Base-by-base conservation (phyloP, 306 rosid species). In the Leucaena leucocephala region DNA sequence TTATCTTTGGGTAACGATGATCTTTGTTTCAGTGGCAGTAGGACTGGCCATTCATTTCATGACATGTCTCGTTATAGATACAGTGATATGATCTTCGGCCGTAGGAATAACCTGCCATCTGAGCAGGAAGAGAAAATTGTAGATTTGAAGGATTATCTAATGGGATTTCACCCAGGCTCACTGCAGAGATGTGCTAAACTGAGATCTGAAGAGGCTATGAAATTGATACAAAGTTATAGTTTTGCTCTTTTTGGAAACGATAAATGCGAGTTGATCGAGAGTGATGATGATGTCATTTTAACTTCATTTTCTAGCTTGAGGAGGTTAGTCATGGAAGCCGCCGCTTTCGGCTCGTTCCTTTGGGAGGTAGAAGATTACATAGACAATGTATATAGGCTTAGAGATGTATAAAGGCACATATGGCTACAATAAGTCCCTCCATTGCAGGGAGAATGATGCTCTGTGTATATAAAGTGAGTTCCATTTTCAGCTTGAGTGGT, bases 321-420 rank as follows among this genome's bases (percentile, higher is more conserved):
- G 90, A 90, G 97, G 80, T 83, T 92, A 70, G 91, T 89, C 40
- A 81, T 90, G 83, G 97, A 92, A 83, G 97, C 96, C 54, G 91
- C 89, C 62, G 96, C 97, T 34, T 92, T 92, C 68, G 97, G 97
- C 50, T 87, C 93, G 8, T 92, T 92, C 83, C 92, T 92, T 50
- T 89, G 95, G 97, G 97, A 89, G 65, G 82, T 90, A 6, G 96
- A 92, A 83, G 96, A 90, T 68, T 87, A 81, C 82, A 68, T 92
- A n/a, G 88, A 86, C 72, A 75, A 75, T 81, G 77, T 90, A 8
- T 92, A 90, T 79, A 84, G 82, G 88, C 96, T 92, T 33, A 86
- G 84, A 83, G 91, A 86, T 69, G 78, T 78, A 72, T 87, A 75
- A 80, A 78, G 63, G 72, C 7, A 38, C 52, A 58, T 39, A 22